Conservation (phyloP, 768 basidiomycete species). For the Hemileccinum rubropunctum region DNA sequence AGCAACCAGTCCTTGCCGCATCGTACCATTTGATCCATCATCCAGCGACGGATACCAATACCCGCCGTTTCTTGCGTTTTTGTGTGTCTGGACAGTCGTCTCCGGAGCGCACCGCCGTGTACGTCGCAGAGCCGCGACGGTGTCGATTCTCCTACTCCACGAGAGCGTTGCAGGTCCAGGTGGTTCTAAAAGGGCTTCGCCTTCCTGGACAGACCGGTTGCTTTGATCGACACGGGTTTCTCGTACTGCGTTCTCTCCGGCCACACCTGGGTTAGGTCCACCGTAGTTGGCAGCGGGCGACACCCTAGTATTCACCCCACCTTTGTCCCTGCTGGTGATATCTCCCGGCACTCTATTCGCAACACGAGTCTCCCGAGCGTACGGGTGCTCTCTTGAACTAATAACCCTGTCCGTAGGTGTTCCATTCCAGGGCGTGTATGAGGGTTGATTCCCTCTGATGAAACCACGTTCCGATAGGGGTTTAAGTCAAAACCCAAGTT, state of each 20-base stretch:
- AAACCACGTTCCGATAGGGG: neutral
- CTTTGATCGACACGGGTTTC: neutral
- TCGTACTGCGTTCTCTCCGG: neutral
- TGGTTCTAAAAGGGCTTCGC: constrained; percentile 8
- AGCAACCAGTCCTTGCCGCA: neutral
- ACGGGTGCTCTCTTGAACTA: constrained; percentile 30
- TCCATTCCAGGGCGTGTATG: constrained; percentile 12
- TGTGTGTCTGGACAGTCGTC: constrained; percentile 4
- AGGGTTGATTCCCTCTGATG: constrained; percentile 1
- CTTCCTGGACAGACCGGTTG: neutral
- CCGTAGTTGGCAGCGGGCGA: neutral
- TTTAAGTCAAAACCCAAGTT: constrained; percentile 4
- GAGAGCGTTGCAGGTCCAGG: constrained; percentile 23
- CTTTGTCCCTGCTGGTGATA: constrained; percentile 34
- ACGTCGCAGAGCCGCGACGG: constrained; percentile 23
- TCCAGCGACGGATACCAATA: constrained; percentile 9
- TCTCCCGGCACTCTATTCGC: constrained; percentile 51
- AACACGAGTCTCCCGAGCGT: constrained; percentile 47
- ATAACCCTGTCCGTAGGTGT: constrained; percentile 16
- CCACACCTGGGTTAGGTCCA: neutral
- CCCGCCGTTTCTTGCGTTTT: constrained; percentile 5
- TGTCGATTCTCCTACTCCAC: constrained; percentile 28
- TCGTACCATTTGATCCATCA: neutral
- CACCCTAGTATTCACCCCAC: constrained; percentile 15
- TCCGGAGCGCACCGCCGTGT: constrained; percentile 7